Conservation (phyloP, 2,329 filamentous ascomycete genomes). For the Decorospora gaudefroyi region DNA sequence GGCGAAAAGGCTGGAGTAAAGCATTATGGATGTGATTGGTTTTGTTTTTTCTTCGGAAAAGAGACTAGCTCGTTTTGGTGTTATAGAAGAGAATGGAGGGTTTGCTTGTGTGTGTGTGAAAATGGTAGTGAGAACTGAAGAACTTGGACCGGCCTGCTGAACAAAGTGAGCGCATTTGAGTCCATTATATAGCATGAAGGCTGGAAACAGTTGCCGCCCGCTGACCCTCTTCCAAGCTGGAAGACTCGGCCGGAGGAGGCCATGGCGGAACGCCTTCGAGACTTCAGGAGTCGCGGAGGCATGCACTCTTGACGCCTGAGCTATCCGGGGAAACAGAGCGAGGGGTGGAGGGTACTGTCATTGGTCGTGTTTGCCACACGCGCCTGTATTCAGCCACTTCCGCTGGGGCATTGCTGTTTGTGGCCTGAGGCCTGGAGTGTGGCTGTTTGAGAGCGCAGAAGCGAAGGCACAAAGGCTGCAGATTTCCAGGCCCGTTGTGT, state of each 20-base stretch:
- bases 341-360: constrained; percentile 18
- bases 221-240: constrained; percentile 21
- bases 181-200: constrained; percentile 41
- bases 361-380: constrained; percentile 31
- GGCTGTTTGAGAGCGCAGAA: constrained; percentile 36
- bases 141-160: constrained; percentile 46
- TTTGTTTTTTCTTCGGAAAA: constrained; percentile 22
- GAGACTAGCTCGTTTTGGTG: constrained; percentile 44
- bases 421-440: constrained; percentile 30
- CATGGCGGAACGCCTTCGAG: constrained; percentile 44
- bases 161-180: constrained; percentile 41
- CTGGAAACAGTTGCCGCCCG: constrained; percentile 34
- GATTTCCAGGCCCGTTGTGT: constrained; percentile 27
- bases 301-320: constrained; percentile 28
- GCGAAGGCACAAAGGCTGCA: constrained; percentile 10
- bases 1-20: constrained; percentile 45
- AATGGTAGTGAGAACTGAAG: constrained; percentile 39
- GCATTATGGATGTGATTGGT: constrained; percentile 49
- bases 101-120: constrained; percentile 33
- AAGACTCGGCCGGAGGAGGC: constrained; percentile 30
- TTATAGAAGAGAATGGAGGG: constrained; percentile 27
- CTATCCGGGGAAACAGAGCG: constrained; percentile 20
- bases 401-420: constrained; percentile 16
- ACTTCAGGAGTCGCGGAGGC: constrained; percentile 42
- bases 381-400: constrained; percentile 38